A percentile compares a stretch with the other conserved stretches of the same genome.
Conservation (phyloP, 495 filamentous ascomycete species). For the Cercophora samala region DNA sequence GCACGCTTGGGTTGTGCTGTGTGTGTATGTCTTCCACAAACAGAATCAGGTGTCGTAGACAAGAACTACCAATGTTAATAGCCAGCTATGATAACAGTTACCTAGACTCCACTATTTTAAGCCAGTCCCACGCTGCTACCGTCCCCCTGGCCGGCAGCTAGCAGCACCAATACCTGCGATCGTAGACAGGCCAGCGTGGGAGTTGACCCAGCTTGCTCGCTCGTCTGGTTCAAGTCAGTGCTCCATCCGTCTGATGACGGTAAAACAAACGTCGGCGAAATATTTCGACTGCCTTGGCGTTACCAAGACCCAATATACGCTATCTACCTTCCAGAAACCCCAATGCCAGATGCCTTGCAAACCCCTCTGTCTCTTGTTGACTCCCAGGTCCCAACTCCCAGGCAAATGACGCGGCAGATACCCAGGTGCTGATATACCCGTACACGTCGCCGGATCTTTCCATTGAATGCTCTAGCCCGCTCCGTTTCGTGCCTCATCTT, state of each 20-base stretch:
- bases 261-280: conserved; percentile 24
- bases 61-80: neutral
- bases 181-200: neutral
- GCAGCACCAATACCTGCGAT: neutral
- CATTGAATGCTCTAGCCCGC: conserved; percentile 5
- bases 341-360: conserved; percentile 12
- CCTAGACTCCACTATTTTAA: conserved; percentile 4
- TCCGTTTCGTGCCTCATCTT: conserved; percentile 21
- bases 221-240: conserved; percentile 8
- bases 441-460: conserved; percentile 20
- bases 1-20: neutral
- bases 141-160: conserved; percentile 5
- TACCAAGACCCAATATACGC: conserved; percentile 17
- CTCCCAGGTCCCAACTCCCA: conserved; percentile 12
- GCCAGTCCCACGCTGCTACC: conserved; percentile 12
- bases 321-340: conserved; percentile 14
- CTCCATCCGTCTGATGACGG: conserved; percentile 15
- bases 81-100: neutral
- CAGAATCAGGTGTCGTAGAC: neutral
- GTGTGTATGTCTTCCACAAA: neutral
- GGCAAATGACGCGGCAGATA: conserved; percentile 16
- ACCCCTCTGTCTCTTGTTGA: conserved; percentile 4
- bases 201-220: conserved; percentile 11
- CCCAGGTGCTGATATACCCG: conserved; percentile 23
- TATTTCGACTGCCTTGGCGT: conserved; percentile 24